Evolutionary conservation across 345 rosid species (phyloP).

Genomic region (Turritis glabra): DNA sequence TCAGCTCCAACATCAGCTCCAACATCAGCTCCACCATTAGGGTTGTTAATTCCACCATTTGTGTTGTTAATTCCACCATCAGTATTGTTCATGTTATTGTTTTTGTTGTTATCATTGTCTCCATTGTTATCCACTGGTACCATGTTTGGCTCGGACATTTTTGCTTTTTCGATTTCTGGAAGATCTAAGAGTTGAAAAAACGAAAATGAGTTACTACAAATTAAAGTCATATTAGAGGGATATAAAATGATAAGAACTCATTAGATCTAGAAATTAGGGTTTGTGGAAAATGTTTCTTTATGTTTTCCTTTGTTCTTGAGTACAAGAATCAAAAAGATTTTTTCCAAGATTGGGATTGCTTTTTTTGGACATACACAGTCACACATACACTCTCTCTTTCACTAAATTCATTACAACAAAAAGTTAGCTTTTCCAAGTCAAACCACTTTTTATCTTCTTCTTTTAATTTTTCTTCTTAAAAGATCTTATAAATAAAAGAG

Average conservation of each 20-base stretch:
- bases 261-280: neutral
- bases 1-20: too few species aligned
- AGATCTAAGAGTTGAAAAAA: slow-evolving; percentile 4
- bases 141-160: slow-evolving; percentile 18
- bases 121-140: neutral
- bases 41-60: neutral
- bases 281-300: neutral
- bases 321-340: neutral
- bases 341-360: neutral
- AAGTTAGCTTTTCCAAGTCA: slow-evolving; percentile 16
- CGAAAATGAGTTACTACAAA: neutral
- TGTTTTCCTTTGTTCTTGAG: neutral
- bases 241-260: neutral
- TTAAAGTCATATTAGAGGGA: neutral
- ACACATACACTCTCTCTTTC: neutral
- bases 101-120: neutral
- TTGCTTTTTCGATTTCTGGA: slow-evolving; percentile 1
- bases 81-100: neutral
- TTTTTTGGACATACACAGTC: neutral
- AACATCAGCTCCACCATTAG: neutral
- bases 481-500: slow-evolving; percentile 18
- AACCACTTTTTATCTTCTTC: slow-evolving; percentile 7
- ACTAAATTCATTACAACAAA: slow-evolving; percentile 2
- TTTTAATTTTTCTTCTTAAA: neutral
- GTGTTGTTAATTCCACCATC: neutral